These are phyloP conservation scores for Seminavis robusta DNA, from an alignment of 108 stramenopile genomes.

Conservation along the genomic window DNA sequence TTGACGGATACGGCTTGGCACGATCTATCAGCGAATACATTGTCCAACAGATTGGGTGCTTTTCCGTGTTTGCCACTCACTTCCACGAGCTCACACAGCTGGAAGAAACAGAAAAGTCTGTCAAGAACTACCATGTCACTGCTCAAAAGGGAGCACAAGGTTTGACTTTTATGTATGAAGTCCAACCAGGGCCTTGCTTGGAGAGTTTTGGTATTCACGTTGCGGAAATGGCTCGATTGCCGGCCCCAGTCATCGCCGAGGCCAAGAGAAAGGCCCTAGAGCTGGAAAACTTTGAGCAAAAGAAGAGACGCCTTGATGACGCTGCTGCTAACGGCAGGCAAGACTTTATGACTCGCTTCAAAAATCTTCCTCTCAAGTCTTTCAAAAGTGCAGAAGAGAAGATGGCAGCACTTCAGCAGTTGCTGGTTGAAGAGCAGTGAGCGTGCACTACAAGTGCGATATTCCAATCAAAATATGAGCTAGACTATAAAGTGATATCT, in stretches of 20 bases:
- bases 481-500: no score
- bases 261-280: slow-evolving; percentile 91
- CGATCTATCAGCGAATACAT: slow-evolving; percentile 95
- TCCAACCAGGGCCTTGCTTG: slow-evolving; percentile 88
- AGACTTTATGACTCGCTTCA: slow-evolving; percentile 4
- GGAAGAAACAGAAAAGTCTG: slow-evolving; percentile 42
- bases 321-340: background rate
- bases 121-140: slow-evolving; percentile 92
- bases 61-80: slow-evolving; percentile 97
- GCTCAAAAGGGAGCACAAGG: slow-evolving; percentile 69
- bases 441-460: no score
- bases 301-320: slow-evolving; percentile 24
- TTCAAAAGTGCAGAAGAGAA: slow-evolving; percentile 13
- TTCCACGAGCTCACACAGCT: slow-evolving; percentile 95
- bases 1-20: slow-evolving; percentile 98
- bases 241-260: slow-evolving; percentile 77
- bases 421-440: no score
- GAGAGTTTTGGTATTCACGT: slow-evolving; percentile 97
- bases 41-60: slow-evolving; percentile 67
- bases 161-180: slow-evolving; percentile 82
- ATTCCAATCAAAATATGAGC: no score
- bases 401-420: slow-evolving; percentile 7
- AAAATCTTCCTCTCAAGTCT: slow-evolving; percentile 5
- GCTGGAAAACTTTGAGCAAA: slow-evolving; percentile 82
- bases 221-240: slow-evolving; percentile 93